Evolutionary conservation across 2,329 filamentous ascomycete species (phyloP).

Genomic region (Arthrobotrys sphaeroides): DNA sequence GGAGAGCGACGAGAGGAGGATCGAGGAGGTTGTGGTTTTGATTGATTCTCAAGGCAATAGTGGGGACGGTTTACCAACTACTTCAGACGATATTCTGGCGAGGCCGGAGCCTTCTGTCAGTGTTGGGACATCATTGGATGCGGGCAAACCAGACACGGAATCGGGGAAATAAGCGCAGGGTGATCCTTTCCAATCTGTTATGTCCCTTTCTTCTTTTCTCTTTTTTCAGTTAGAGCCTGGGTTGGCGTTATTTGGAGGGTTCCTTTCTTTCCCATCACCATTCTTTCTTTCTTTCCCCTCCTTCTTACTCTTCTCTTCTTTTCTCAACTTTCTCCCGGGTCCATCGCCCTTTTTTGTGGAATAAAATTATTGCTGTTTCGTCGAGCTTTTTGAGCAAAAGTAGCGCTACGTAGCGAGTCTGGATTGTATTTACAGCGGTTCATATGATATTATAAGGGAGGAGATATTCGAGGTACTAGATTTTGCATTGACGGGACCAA

Average conservation of each 20-base stretch:
- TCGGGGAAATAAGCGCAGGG: conserved; percentile 1
- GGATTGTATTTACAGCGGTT: not conserved
- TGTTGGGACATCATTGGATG: conserved; percentile 36
- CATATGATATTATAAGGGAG: too few species aligned
- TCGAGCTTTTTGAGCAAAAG: conserved; percentile 7
- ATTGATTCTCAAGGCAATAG: conserved; percentile 5
- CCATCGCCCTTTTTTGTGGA: not conserved
- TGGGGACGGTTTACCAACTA: conserved; percentile 17
- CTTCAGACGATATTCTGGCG: conserved; percentile 16
- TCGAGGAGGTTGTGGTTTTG: conserved; percentile 39
- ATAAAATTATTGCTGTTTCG: not conserved
- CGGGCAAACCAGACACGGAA: not conserved
- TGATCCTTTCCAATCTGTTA: not conserved
- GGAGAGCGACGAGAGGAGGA: conserved; percentile 27
- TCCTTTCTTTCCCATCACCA: not conserved
- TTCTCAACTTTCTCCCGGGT: not conserved
- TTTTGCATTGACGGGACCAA: too few species aligned
- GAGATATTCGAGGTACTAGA: too few species aligned
- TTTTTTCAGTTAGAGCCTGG: conserved; percentile 31
- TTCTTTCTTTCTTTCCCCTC: not conserved
- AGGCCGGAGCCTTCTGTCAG: conserved; percentile 28
- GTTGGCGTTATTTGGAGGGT: conserved; percentile 22
- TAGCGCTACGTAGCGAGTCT: not conserved
- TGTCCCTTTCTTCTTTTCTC: conserved; percentile 13
- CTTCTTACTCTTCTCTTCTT: not conserved